Conservation (phyloP, 306 rosid genomes). For the Cicer yamashitae region DNA sequence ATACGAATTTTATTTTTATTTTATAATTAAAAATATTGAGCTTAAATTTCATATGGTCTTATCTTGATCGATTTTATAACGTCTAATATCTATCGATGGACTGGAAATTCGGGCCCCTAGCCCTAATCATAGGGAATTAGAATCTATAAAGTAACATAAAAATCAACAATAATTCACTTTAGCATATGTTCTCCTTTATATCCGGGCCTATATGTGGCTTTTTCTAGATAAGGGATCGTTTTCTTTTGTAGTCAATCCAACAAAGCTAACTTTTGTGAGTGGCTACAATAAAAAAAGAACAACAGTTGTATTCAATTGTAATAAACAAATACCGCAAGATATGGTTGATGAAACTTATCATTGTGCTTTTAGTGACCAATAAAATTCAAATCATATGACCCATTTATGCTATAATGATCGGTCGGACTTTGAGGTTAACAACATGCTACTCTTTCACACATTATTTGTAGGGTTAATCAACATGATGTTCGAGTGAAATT, state of each 20-base stretch:
- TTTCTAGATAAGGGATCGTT: slow-evolving; percentile 60
- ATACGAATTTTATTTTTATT: no score
- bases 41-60: no score
- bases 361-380: slow-evolving; percentile 35
- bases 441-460: neutral
- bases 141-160: slow-evolving; percentile 57
- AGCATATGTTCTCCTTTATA: slow-evolving; percentile 31
- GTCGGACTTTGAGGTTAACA: neutral
- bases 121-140: slow-evolving; percentile 48
- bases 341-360: slow-evolving; percentile 37
- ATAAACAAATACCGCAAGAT: slow-evolving; percentile 27
- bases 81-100: no score
- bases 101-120: neutral
- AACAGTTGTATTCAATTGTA: neutral
- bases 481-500: no score
- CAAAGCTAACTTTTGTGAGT: slow-evolving; percentile 25
- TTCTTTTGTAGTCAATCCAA: slow-evolving; percentile 48
- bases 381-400: neutral
- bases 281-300: neutral
- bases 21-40: no score
- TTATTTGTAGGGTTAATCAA: neutral
- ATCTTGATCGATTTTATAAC: no score
- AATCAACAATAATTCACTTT: slow-evolving; percentile 49
- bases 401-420: slow-evolving; percentile 7
- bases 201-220: slow-evolving; percentile 30